These are phyloP conservation scores for Rhododendron mucronatum DNA, from an alignment of 148 eudicot genomes.

Conservation along the genomic window DNA sequence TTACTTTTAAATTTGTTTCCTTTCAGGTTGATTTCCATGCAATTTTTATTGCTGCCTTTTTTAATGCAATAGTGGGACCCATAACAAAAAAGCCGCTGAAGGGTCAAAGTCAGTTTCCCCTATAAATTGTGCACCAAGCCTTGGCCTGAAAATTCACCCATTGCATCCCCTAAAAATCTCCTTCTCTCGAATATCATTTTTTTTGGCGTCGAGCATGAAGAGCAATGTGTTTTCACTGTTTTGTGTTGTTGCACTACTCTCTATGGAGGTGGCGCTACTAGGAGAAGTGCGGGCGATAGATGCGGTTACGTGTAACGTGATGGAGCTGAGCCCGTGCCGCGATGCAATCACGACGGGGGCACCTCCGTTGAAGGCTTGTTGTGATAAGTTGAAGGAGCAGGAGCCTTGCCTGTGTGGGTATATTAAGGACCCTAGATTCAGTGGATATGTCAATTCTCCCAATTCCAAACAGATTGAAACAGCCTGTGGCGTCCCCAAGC, in stretches of 20 bases:
- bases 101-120: not conserved
- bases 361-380: not conserved
- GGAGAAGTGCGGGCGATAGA: not conserved
- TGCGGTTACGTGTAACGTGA: not conserved
- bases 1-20: too few relatives aligned
- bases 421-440: not conserved
- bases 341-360: not conserved
- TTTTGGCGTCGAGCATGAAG: not conserved
- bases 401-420: not conserved
- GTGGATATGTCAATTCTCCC: not conserved
- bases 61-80: not conserved
- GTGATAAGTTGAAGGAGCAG: not conserved
- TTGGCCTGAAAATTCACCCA: not conserved
- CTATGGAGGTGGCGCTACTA: not conserved
- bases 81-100: not conserved
- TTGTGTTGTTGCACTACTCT: not conserved
- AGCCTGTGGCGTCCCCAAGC: not conserved
- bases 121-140: not conserved
- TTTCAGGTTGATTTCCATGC: too few relatives aligned
- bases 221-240: not conserved
- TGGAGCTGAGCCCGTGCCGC: not conserved
- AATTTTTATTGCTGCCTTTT: not conserved
- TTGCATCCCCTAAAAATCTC: not conserved
- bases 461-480: not conserved
- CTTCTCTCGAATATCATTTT: not conserved